Evolutionary conservation across 2,329 filamentous ascomycete species (phyloP).

Genomic region (Bipolaris oryzae): DNA sequence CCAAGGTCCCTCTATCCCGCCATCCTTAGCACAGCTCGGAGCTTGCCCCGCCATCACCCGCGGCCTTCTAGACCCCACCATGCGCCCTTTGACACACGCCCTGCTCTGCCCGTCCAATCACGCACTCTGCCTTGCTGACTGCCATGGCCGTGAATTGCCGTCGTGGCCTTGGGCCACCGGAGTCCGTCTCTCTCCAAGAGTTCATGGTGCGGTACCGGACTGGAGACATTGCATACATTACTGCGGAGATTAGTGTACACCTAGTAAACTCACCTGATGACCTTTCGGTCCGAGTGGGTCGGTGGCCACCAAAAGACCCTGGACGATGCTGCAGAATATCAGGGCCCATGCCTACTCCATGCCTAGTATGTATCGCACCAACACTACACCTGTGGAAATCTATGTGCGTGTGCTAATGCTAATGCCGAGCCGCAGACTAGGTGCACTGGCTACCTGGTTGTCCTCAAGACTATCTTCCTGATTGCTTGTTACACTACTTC

Average conservation of each 20-base stretch:
- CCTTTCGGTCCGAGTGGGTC: constrained; percentile 13
- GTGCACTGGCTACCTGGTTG: constrained; percentile 17
- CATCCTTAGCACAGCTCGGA: constrained; percentile 18
- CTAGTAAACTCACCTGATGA: constrained; percentile 7
- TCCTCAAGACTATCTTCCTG: neutral
- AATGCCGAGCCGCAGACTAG: constrained; percentile 21
- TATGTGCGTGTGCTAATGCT: constrained; percentile 3
- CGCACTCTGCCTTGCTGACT: constrained; percentile 2
- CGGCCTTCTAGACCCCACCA: constrained; percentile 26
- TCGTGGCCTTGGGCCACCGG: constrained; percentile 22
- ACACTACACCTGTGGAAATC: constrained; percentile 23
- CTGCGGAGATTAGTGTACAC: constrained; percentile 2
- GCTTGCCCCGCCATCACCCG: constrained; percentile 22
- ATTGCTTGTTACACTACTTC: neutral
- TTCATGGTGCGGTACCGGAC: neutral
- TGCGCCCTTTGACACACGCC: constrained; percentile 33
- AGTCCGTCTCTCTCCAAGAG: neutral
- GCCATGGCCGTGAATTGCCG: constrained; percentile 34
- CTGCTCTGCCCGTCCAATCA: constrained; percentile 21
- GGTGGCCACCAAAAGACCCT: constrained; percentile 14
- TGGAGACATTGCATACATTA: neutral
- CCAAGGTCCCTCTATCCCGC: constrained; percentile 24
- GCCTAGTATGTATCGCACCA: constrained; percentile 13
- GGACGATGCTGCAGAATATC: constrained; percentile 20
- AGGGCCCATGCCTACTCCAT: constrained; percentile 17